Percentiles rank a stretch among this genome's conserved stretches.
These are phyloP conservation scores for Collybiopsis confluens DNA, from an alignment of 768 basidiomycete species.

Conservation along the genomic window DNA sequence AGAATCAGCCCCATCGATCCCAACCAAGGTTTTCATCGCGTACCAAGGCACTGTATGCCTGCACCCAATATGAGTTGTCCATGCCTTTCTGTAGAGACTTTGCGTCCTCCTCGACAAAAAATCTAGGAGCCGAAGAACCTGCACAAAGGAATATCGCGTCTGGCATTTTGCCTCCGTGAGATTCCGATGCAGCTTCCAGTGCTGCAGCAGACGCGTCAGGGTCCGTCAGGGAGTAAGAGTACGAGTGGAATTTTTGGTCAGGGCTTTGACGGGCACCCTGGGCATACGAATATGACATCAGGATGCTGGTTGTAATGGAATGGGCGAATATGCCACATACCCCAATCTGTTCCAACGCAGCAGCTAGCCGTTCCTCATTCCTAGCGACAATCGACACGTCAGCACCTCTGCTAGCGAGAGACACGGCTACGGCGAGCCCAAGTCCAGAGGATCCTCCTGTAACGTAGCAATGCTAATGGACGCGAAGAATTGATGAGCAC, in stretches of 20 bases:
- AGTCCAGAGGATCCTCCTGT: conserved; percentile 83
- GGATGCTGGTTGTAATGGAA: too few relatives aligned
- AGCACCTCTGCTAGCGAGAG: conserved; percentile 63
- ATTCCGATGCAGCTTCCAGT: conserved; percentile 50
- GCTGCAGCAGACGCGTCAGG: conserved; percentile 40
- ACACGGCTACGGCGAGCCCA: conserved; percentile 52
- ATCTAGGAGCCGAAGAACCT: conserved; percentile 65
- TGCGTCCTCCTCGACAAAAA: conserved; percentile 59
- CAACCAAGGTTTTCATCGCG: too few relatives aligned
- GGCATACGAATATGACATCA: too few relatives aligned
- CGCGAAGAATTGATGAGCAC: neutral
- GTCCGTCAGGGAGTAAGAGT: conserved; percentile 54
- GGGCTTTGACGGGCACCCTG: conserved; percentile 52
- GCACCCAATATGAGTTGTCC: conserved; percentile 2
- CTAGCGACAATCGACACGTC: conserved; percentile 82
- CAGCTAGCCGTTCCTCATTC: conserved; percentile 57
- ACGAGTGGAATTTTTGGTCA: conserved; percentile 57
- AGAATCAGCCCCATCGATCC: too few relatives aligned
- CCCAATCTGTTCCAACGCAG: conserved; percentile 35
- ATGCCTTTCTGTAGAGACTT: conserved; percentile 27
- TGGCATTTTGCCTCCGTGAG: conserved; percentile 50
- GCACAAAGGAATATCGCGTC: conserved; percentile 67
- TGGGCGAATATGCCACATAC: too few relatives aligned
- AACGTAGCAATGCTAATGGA: conserved; percentile 70
- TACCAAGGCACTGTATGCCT: conserved; percentile 27